Evolutionary conservation across 108 stramenopile species (phyloP), one percentile per base, ranked within the genome.

Genomic region (Nannochloropsis gaditana): DNA sequence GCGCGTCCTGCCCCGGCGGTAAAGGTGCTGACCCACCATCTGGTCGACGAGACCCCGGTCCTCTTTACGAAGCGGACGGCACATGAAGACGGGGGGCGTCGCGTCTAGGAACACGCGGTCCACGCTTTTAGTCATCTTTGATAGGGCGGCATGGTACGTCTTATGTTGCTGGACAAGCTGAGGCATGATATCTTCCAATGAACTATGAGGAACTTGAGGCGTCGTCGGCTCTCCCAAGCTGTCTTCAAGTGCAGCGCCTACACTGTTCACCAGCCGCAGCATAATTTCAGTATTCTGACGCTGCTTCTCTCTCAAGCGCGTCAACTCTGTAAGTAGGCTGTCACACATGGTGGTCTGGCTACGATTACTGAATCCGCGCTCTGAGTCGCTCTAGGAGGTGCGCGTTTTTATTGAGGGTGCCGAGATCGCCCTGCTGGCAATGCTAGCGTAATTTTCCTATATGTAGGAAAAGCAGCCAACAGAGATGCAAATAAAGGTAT

Each of bases 91-190:
- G 4, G 59, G 2, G 2, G 59, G 59, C 8, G 4, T 73, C 19
- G 59, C 59, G 19, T 73, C 59, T 5, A 2, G 59, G 8, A 73
- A 73, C 0, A 73, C 0, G 19, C 59, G 59, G 59, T 73, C 59
- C 59, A 73, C 59, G 59, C 19, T n/a, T n/a, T 73, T 73, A n/a
- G n/a, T 73, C 19, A 73, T n/a, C n/a, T 73, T 73, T 2, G 59
- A 73, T n/a, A 73, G 59, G 59, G 59, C 59, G 8, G 59, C 59
- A n/a, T 73, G 59, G 59, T 73, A 73, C 19, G 59, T 73, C 59
- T 73, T 73, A n/a, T 73, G 59, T n/a, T 73, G 59, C 59, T 73
- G 59, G 6, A 73, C 59, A 15, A 73, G 59, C 59, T 3, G 59
- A 15, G 59, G 59, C 4, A 73, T 73, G 59, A 73, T n/a, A 73